These are phyloP conservation scores for Diutina catenulata DNA, from an alignment of 1,139 yeast genomes.

Conservation along the genomic window DNA sequence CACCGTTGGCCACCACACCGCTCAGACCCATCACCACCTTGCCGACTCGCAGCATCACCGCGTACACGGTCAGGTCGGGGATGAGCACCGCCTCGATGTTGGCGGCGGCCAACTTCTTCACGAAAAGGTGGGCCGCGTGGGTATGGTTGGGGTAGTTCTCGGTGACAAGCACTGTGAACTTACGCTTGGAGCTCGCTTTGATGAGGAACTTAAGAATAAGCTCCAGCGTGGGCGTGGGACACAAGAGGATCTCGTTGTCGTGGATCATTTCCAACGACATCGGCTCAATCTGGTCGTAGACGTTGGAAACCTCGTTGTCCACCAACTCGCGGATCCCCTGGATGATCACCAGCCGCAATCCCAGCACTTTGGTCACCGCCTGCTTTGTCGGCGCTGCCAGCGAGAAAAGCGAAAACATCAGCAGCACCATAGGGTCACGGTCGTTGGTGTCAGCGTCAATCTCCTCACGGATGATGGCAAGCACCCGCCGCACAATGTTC, in stretches of 20 bases:
- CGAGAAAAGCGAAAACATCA: conserved; percentile 81
- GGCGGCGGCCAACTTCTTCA: conserved; percentile 66
- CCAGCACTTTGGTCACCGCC: conserved; percentile 29
- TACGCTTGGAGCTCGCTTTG: conserved; percentile 81
- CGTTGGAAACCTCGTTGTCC: conserved; percentile 73
- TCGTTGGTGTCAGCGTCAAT: conserved; percentile 39
- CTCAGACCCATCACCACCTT: conserved; percentile 89
- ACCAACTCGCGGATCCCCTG: conserved; percentile 90
- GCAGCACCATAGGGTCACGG: conserved; percentile 54
- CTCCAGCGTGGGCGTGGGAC: conserved; percentile 88
- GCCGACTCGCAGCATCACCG: conserved; percentile 95
- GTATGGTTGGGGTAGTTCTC: conserved; percentile 89
- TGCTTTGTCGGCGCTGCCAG: no score
- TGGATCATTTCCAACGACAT: conserved; percentile 91
- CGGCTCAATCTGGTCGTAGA: conserved; percentile 82
- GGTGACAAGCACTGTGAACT: conserved; percentile 83
- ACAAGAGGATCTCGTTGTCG: conserved; percentile 80
- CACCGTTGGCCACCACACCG: conserved; percentile 93
- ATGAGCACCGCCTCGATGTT: conserved; percentile 85
- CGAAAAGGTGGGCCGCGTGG: conserved; percentile 64
- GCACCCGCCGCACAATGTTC: conserved; percentile 79
- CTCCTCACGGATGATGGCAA: conserved; percentile 83
- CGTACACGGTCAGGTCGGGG: conserved; percentile 88
- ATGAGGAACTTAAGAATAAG: conserved; percentile 82
- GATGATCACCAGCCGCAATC: conserved; percentile 76